Conservation (phyloP, 805 yeast genomes). For the Candida rishiriensis region DNA sequence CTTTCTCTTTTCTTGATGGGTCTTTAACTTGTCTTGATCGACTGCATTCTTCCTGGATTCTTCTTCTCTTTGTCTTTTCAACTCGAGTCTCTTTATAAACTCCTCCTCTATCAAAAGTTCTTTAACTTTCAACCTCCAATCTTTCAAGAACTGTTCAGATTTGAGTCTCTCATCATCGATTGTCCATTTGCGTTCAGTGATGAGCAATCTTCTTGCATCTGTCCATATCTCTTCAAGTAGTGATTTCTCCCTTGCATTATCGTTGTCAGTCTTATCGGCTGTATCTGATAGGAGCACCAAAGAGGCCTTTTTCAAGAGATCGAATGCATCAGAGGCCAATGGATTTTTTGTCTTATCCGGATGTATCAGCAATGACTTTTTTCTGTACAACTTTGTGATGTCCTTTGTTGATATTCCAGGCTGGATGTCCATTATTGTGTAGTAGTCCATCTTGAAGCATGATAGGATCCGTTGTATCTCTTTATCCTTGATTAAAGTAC, state of each 20-base stretch:
- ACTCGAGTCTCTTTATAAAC: conserved; percentile 36
- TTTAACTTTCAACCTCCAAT: conserved; percentile 40
- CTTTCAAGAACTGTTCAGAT: conserved; percentile 31
- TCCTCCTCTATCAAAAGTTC: conserved; percentile 44
- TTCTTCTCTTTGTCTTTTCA: conserved; percentile 37
- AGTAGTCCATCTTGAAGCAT: conserved; percentile 48
- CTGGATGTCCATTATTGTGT: conserved; percentile 45
- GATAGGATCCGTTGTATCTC: conserved; percentile 54
- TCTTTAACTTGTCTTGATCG: conserved; percentile 27
- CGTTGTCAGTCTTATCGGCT: conserved; percentile 20
- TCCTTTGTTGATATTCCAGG: conserved; percentile 36
- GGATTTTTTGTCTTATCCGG: conserved; percentile 59
- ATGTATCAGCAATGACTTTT: conserved; percentile 60
- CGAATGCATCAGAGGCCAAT: conserved; percentile 63
- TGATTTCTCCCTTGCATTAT: conserved; percentile 25
- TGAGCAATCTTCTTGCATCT: conserved; percentile 37
- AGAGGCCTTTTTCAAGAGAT: conserved; percentile 52
- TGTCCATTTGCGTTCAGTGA: conserved; percentile 34
- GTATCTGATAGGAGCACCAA: conserved; percentile 33
- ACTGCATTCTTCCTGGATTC: conserved; percentile 34
- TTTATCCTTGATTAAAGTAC: conserved; percentile 34
- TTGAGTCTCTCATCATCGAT: conserved; percentile 33
- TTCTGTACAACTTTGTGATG: conserved; percentile 47
- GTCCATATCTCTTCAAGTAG: conserved; percentile 41
- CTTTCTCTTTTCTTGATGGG: conserved; percentile 30